Base-by-base conservation (phyloP, 2,329 filamentous ascomycete species). In the Diplodia corticola region DNA sequence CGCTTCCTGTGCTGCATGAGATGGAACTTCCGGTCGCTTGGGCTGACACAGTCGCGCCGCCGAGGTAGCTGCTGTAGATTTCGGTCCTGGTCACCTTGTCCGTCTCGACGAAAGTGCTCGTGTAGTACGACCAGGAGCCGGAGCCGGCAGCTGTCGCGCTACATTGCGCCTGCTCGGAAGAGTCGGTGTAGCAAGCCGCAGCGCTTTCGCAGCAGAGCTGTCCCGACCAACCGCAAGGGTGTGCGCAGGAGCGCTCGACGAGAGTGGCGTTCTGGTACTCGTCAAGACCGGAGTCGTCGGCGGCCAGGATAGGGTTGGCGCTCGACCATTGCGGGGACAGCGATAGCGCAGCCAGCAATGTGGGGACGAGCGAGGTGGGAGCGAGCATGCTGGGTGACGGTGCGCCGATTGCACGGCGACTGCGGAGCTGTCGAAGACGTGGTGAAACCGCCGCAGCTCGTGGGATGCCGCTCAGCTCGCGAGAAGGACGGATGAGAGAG, bases 51-150 rank as follows among this genome's bases (percentile, higher is more conserved):
- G 57, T 51, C 54, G 40, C 48, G 40, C 51, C 63, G 48, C 65
- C 75, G 40, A 78, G 67, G 67, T 73, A 80, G n/a, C 74, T 75
- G 74, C 85, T 88, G 75, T 81, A 84, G 35, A 85, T 81, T 6
- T 81, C 81, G 5, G 85, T 88, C 67, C 80, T 77, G 2, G 85
- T 87, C 50, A 82, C 74, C 67, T 83, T 82, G 63, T 84, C 82
- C 13, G 84, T 88, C 72, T 86, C 81, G 13, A 84, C 80, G 70
- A 79, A 87, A 5, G 84, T 86, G 2, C 84, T 84, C 20, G 86
- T 89, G 71, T 79, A 86, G 75, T 83, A 83, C 68, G 83, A 73
- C 84, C 85, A 88, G 68, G 78, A 74, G n/a, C 83, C 83, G 37
- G 69, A 70, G 53, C 65, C 71, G 49, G 68, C 71, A 61, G 69